Conservation (phyloP, 2,329 filamentous ascomycete genomes). For the Ascosphaera acerosa region DNA sequence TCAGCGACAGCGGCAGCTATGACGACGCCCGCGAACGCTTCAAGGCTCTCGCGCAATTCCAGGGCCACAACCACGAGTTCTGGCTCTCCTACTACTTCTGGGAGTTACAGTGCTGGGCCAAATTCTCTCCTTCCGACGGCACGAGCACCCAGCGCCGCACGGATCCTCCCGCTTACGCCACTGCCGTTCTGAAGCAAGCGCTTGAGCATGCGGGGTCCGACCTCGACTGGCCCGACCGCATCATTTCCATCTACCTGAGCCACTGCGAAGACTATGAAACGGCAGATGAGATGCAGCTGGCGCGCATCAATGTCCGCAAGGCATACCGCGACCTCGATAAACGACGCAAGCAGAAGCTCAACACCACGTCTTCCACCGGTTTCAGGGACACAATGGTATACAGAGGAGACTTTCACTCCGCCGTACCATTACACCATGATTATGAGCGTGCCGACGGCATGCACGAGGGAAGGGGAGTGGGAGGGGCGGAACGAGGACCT, state of each 20-base stretch:
- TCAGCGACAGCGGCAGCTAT: slow-evolving; percentile 57
- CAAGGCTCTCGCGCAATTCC: slow-evolving; percentile 41
- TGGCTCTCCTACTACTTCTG: slow-evolving; percentile 83
- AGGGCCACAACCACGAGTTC: slow-evolving; percentile 66
- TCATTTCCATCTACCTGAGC: slow-evolving; percentile 21
- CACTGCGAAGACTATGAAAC: slow-evolving; percentile 74
- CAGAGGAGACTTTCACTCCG: no score
- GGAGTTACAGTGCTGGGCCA: slow-evolving; percentile 54
- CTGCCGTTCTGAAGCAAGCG: slow-evolving; percentile 49
- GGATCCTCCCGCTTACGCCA: slow-evolving; percentile 46
- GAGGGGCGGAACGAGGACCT: no score
- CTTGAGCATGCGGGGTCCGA: slow-evolving; percentile 22
- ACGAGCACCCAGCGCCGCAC: slow-evolving; percentile 29
- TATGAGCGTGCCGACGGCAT: no score
- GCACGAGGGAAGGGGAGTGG: no score
- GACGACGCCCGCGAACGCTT: slow-evolving; percentile 56
- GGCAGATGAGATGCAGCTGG: slow-evolving; percentile 45
- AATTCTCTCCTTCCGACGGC: slow-evolving; percentile 27
- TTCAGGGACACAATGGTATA: no score
- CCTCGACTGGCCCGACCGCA: slow-evolving; percentile 25
- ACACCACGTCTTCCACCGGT: no score
- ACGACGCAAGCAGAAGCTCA: slow-evolving; percentile 30
- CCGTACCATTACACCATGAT: no score
- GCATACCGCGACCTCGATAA: slow-evolving; percentile 36
- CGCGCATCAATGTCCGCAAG: slow-evolving; percentile 47